Evolutionary conservation across 352 stramenopile species (phyloP), one percentile per base, ranked within the genome.

Genomic region (Peronospora farinosa): DNA sequence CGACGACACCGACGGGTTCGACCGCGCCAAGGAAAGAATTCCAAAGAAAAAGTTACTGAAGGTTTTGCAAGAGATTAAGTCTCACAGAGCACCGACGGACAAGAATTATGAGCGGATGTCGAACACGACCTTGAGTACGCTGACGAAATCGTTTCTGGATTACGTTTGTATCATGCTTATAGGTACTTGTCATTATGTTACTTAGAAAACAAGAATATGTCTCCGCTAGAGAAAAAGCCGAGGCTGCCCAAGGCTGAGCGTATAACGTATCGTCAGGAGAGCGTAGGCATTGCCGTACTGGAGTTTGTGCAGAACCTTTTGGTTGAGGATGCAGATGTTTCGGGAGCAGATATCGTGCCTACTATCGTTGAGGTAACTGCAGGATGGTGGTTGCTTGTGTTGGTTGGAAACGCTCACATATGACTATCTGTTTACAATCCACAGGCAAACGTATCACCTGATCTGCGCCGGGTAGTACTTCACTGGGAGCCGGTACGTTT

Each of bases 281-380:
- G 67, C 7, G 65, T 92, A 3, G 80, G 84, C 36, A 60, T 82
- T 30, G 69, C 78, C 0, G 78, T 92, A 4, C 30, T 78, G 16
- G 70, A 75, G 17, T 89, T 78, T 41, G 73, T 89, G 15, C 78
- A 92, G 59, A 76, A 80, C 37, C 45, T 92, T 25, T 46, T 89
- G 16, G 19, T 84, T 16, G 72, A 88, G 35, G 61, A 92, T 47
- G 72, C 74, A 2, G 77, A 88, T 51, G 43, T 69, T 37, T 78
- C 63, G 32, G 72, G 70, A 32, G 71, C 59, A 13, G 65, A 88
- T 39, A 70, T 91, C 25, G 67, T 91, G 44, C 69, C 78, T 9
- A 78, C 70, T 51, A 68, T 92, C 35, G 60, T 88, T 4, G 80
- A 92, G 54, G 79, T 90, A 37, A 60, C 16, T 38, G 36, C 13